These are phyloP conservation scores for Pseudogymnoascus sp. DNA, from an alignment of 2,329 filamentous ascomycete genomes.

Conservation along the genomic window DNA sequence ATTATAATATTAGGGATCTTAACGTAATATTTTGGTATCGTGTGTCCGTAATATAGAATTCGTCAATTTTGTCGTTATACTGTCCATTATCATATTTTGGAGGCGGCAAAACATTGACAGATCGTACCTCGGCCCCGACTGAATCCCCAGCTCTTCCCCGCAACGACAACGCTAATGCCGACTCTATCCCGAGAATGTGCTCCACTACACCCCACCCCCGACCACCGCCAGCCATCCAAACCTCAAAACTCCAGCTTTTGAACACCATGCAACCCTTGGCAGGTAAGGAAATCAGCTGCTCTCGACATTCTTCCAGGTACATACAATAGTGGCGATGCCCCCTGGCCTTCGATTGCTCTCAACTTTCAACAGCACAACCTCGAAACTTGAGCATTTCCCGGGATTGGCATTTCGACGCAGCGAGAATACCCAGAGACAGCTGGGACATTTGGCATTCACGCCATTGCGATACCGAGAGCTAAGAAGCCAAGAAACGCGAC, in stretches of 20 bases:
- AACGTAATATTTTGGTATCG: neutral
- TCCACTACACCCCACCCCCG: neutral
- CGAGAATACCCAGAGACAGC: neutral
- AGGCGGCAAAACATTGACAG: neutral
- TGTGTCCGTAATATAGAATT: neutral
- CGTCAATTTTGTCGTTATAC: neutral
- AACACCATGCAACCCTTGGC: neutral
- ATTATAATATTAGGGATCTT: neutral
- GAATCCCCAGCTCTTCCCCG: neutral
- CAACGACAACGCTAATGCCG: neutral
- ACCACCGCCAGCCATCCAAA: neutral
- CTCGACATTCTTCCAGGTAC: conserved; percentile 1
- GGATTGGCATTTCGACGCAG: neutral
- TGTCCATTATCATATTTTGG: neutral
- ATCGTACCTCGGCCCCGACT: conserved; percentile 1
- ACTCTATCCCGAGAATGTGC: neutral
- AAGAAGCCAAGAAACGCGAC: neutral
- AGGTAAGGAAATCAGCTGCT: neutral
- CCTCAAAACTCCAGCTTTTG: neutral
- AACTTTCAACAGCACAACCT: neutral
- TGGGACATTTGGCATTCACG: neutral
- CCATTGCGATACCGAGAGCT: neutral
- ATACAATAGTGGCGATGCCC: conserved; percentile 6
- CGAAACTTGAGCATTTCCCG: neutral
- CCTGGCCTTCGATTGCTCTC: neutral